Evolutionary conservation across 2,329 filamentous ascomycete species (phyloP), one percentile per base, ranked within the genome.

Genomic region (Juglanconis juglandina): DNA sequence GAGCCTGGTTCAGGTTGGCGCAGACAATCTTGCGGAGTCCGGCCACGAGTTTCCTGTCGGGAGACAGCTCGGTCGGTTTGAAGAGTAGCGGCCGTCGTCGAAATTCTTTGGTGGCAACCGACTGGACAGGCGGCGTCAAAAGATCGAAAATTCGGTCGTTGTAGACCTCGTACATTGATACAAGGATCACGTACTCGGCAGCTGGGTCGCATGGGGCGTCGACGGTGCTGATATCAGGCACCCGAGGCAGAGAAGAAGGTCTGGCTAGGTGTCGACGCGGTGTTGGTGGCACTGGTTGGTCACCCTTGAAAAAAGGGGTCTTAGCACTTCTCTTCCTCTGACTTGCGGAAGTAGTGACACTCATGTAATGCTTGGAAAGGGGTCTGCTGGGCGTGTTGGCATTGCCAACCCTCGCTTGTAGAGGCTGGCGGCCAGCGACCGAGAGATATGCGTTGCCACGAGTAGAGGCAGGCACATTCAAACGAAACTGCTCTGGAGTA

Each of bases 81-180:
- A 97, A 99, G 0, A 96, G 79, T 2, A 99, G 77, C 0, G 91
- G 87, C 34, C 93, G 86, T n/a, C 95, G 87, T 54, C 87, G 82
- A 65, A 82, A 81, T 61, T 91, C 88, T 67, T 91, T 92, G 2
- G 86, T 88, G 5, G 81, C 80, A 41, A 82, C 82, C 0, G 81
- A 81, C 63, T 83, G 83, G 30, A 80, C 75, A 3, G 84, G 82
- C 0, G 85, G 84, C 0, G 89, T 90, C 1, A 99, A 80, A 0
- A 99, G 85, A 69, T 99, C 95, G 72, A 96, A 98, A 66, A 99
- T 98, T 41, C 93, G 88, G 75, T 99, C 94, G 70, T 99, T 99
- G 78, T 99, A 97, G 1, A 99, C 94, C 73, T 99, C 95, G 74
- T 98, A 98, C 93, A 99, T 99, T 57, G 92, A 96, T 30, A 99